phyloP scores from a whole-genome alignment of 495 filamentous ascomycete genomes.

The Platismatia glauca region DNA sequence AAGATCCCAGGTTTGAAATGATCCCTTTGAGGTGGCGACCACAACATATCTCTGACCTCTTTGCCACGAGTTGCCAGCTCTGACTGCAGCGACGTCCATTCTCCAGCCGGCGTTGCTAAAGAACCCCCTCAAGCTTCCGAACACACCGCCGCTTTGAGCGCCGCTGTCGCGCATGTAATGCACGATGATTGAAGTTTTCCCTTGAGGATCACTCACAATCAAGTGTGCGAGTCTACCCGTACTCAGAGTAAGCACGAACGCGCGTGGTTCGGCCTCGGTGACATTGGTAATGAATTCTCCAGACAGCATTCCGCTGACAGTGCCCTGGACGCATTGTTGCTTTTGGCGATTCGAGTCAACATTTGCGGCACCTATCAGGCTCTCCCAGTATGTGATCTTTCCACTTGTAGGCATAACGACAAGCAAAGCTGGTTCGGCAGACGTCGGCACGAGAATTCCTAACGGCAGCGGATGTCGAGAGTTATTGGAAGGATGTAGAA shows the following conservation, averaged over 20 bases:
- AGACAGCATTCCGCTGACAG: slow-evolving; percentile 60
- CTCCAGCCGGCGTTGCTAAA: slow-evolving; percentile 55
- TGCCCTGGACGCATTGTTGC: slow-evolving; percentile 64
- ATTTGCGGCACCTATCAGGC: slow-evolving; percentile 71
- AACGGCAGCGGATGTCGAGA: slow-evolving; percentile 60
- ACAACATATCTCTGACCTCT: slow-evolving; percentile 80
- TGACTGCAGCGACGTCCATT: slow-evolving; percentile 69
- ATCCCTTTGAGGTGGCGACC: slow-evolving; percentile 62
- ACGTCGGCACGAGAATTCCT: slow-evolving; percentile 69
- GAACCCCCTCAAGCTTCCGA: slow-evolving; percentile 67
- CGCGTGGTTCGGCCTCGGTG: slow-evolving; percentile 73
- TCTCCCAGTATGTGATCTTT: slow-evolving; percentile 90
- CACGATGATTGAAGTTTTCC: slow-evolving; percentile 65
- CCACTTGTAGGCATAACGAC: slow-evolving; percentile 74
- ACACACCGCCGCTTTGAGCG: slow-evolving; percentile 46
- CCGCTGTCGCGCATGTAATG: slow-evolving; percentile 59
- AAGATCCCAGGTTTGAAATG: slow-evolving; percentile 76
- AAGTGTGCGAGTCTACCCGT: slow-evolving; percentile 79
- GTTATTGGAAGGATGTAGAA: slow-evolving; percentile 63
- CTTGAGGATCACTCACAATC: slow-evolving; percentile 73
- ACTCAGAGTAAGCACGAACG: slow-evolving; percentile 74
- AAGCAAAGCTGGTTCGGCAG: slow-evolving; percentile 71
- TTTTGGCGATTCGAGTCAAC: slow-evolving; percentile 67
- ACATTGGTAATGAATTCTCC: slow-evolving; percentile 71
- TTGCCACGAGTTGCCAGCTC: slow-evolving; percentile 54